Evolutionary conservation across 164 flowering plant genomes (phyloP).

Genomic region (Stephania yunnanensis): DNA sequence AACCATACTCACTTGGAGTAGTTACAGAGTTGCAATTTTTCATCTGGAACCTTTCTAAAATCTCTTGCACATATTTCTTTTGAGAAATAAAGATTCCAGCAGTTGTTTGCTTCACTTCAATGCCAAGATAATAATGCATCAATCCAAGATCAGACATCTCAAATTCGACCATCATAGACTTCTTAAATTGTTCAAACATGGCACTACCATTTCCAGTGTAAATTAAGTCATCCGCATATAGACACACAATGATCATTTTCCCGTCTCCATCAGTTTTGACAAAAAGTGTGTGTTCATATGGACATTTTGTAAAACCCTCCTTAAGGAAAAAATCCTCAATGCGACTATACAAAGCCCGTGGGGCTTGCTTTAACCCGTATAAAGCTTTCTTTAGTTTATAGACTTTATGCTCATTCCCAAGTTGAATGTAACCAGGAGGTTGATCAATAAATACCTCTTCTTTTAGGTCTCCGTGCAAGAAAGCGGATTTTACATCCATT

Average conservation of each 20-base stretch:
- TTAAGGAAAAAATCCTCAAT: too few species aligned
- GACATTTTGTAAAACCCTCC: background rate
- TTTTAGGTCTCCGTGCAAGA: too few species aligned
- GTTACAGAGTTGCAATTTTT: background rate
- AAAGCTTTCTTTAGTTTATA: too few species aligned
- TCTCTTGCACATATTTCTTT: background rate
- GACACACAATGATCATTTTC: background rate
- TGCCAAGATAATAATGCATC: constrained; percentile 2
- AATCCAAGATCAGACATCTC: background rate
- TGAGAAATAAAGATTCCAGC: constrained; percentile 1
- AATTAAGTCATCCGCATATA: background rate
- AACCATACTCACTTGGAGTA: too few species aligned
- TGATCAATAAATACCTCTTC: too few species aligned
- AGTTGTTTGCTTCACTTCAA: background rate
- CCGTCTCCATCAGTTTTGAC: background rate
- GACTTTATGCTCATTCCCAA: too few species aligned
- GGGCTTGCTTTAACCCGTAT: too few species aligned
- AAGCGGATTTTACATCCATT: too few species aligned
- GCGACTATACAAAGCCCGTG: too few species aligned
- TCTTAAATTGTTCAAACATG: constrained; percentile 4
- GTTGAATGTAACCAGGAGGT: too few species aligned
- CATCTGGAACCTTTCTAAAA: background rate
- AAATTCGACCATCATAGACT: constrained; percentile 1
- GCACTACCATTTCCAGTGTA: background rate
- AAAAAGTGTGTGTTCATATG: constrained; percentile 1